phyloP scores from a whole-genome alignment of 768 basidiomycete species.

The Pholiota conissans region DNA sequence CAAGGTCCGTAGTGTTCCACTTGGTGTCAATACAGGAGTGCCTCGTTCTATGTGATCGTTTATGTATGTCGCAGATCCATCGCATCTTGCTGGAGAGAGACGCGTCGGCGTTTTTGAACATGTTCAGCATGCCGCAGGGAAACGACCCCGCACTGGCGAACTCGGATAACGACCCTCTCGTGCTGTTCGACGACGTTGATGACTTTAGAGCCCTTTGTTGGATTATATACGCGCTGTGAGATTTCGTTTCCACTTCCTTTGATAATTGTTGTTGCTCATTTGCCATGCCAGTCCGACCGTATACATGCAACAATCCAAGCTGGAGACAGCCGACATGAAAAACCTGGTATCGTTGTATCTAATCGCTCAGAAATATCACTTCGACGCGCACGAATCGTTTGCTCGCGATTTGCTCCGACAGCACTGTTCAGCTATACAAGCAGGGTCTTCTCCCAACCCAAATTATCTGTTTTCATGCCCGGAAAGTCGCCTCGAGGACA shows the following conservation, averaged over 20 bases:
- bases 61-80: constrained; percentile 10
- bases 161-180: constrained; percentile 15
- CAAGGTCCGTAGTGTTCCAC: too few species aligned
- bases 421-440: neutral
- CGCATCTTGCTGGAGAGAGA: constrained; percentile 13
- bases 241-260: too few species aligned
- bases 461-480: neutral
- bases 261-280: too few species aligned
- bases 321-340: neutral
- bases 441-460: neutral
- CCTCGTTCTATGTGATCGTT: neutral
- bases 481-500: neutral
- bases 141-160: neutral
- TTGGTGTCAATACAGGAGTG: neutral
- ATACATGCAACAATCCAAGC: neutral
- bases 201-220: constrained; percentile 20
- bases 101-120: constrained; percentile 11
- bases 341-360: neutral
- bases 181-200: constrained; percentile 12
- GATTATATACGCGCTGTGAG: constrained; percentile 19
- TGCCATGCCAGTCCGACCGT: neutral
- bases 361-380: neutral
- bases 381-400: neutral
- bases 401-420: neutral
- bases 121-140: constrained; percentile 8